Conservation (phyloP, 495 filamentous ascomycete species). For the Tuber brumale region DNA sequence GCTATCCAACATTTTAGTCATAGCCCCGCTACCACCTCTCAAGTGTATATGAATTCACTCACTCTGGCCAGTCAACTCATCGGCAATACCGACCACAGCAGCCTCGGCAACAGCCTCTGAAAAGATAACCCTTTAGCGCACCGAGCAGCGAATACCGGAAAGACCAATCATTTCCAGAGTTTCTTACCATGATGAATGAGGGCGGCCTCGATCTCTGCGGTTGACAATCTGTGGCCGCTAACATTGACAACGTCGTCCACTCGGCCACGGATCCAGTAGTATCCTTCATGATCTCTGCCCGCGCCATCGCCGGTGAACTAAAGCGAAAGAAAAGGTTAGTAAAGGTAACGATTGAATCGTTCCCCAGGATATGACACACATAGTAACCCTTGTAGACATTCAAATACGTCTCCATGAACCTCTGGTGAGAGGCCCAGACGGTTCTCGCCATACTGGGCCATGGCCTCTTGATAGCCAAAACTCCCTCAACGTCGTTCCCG, state of each 20-base stretch:
- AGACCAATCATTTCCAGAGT: background rate
- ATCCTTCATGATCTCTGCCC: conserved; percentile 93
- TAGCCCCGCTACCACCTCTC: background rate
- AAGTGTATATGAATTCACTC: background rate
- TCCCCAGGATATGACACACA: conserved; percentile 52
- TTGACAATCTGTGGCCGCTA: conserved; percentile 89
- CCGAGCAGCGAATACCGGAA: background rate
- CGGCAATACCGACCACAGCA: conserved; percentile 85
- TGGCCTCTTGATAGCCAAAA: conserved; percentile 93
- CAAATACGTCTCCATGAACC: conserved; percentile 98
- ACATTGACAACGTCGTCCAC: conserved; percentile 99
- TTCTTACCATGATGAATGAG: conserved; percentile 78
- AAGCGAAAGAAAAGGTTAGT: conserved; percentile 40
- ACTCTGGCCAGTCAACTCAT: conserved; percentile 87
- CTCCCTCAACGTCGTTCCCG: conserved; percentile 96
- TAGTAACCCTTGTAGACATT: conserved; percentile 98
- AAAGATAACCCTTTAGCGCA: background rate
- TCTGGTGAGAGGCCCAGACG: conserved; percentile 95
- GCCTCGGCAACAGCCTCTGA: conserved; percentile 76
- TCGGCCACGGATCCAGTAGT: conserved; percentile 99
- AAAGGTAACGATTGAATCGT: conserved; percentile 8
- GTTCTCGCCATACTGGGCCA: conserved; percentile 99
- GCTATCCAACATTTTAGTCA: conserved; percentile 37
- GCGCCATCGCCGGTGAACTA: conserved; percentile 98
- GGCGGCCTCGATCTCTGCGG: conserved; percentile 95